Percentiles rank a stretch among this genome's conserved stretches.
These are phyloP conservation scores for Prototheca wickerhamii DNA, from an alignment of 163 green algal species.

Conservation along the genomic window DNA sequence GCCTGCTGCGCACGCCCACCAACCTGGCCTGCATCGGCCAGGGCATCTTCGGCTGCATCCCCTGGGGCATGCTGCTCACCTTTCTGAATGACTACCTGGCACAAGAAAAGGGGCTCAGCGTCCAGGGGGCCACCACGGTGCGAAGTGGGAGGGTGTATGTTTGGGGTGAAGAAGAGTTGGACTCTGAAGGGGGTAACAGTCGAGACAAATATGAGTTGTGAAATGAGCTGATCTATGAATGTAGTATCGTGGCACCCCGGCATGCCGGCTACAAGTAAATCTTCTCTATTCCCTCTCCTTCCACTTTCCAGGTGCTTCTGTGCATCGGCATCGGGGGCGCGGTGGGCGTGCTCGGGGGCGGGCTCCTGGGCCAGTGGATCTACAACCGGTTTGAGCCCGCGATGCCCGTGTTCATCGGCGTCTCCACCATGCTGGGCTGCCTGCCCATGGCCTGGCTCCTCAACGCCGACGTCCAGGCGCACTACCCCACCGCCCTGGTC, in stretches of 20 bases:
- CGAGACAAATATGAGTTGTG: too few species aligned
- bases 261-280: too few species aligned
- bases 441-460: slow-evolving; percentile 55
- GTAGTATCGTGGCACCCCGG: slow-evolving; percentile 27
- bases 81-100: slow-evolving; percentile 85
- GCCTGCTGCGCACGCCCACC: slow-evolving; percentile 46
- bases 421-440: slow-evolving; percentile 33
- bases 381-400: slow-evolving; percentile 53
- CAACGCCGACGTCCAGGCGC: slow-evolving; percentile 39
- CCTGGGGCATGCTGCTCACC: slow-evolving; percentile 77
- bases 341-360: slow-evolving; percentile 61
- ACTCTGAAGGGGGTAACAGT: too few species aligned
- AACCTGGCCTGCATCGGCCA: slow-evolving; percentile 66
- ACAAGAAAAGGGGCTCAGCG: slow-evolving; percentile 49
- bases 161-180: too few species aligned
- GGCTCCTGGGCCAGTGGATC: slow-evolving; percentile 56
- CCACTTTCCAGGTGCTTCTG: too few species aligned
- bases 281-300: too few species aligned
- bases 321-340: slow-evolving; percentile 56
- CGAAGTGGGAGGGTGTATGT: background rate
- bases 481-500: background rate
- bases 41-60: slow-evolving; percentile 66
- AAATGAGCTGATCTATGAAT: too few species aligned
- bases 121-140: slow-evolving; percentile 34
- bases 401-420: slow-evolving; percentile 55